Evolutionary conservation across 805 yeast species (phyloP), one percentile per base, ranked within the genome.

Genomic region (Sugiyamaella chiloensis): DNA sequence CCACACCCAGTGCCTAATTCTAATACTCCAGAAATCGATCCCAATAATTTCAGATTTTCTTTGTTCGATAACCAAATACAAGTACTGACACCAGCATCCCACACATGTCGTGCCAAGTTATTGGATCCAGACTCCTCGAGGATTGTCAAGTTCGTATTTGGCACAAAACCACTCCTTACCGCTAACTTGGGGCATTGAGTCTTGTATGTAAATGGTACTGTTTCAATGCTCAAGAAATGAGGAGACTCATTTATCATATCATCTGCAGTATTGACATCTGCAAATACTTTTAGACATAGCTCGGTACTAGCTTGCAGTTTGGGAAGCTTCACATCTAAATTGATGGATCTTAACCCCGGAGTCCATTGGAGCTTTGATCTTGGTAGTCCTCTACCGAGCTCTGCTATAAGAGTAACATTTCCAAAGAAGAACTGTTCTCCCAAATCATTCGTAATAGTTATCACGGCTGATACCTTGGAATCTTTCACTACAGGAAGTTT

Each of bases 1-100:
- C 76, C 76, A 41, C 73, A 69, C 0, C 76, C 76, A 2, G 75
- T 64, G 1, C 76, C 76, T 2, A 72, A 58, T 48, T 72, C 76
- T 9, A 72, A 45, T 2, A 71, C 57, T 2, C 56, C 55, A 24
- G 27, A 27, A 5, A 39, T 21, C 8, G 31, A n/a, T 19, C 31
- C 24, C 11, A 24, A 37, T n/a, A 41, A 19, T 31, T 27, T 9
- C 11, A 5, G 19, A 5, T 31, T 27, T 14, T 31, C 24, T 4
- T 26, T 6, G 14, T 34, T 20, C 5, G 27, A 16, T n/a, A 27
- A 17, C 42, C 34, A 27, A 19, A 37, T 24, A 21, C 47, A 46
- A 4, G 45, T 23, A 3, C 47, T 27, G 1, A 66, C 54, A 1
- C 71, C 73, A 5, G 69, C 71, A 50, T 70, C 73, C 76, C 76